Conservation (phyloP, 345 rosid genomes). For the Brassica carinata region DNA sequence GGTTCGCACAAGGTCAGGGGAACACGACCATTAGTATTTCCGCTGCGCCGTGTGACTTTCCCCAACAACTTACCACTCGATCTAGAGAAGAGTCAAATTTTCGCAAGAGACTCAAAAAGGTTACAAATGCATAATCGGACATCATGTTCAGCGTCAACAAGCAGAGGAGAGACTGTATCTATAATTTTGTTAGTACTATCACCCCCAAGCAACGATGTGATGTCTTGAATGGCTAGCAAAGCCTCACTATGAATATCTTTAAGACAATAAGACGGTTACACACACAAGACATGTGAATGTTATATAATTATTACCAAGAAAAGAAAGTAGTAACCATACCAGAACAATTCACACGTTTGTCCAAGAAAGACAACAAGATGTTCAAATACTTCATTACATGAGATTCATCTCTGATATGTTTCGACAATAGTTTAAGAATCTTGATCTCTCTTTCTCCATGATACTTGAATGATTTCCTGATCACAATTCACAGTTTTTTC, state of each 20-base stretch:
- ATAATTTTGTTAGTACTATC: constrained; percentile 51
- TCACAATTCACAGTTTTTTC: constrained; percentile 3
- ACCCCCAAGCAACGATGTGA: constrained; percentile 51
- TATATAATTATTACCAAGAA: background rate
- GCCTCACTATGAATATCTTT: constrained; percentile 57
- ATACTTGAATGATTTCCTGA: constrained; percentile 66
- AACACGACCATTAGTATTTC: too few species aligned
- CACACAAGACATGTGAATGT: background rate
- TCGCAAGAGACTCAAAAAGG: constrained; percentile 65
- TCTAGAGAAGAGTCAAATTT: constrained; percentile 57
- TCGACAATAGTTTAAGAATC: constrained; percentile 65
- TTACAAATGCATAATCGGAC: constrained; percentile 63
- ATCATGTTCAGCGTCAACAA: constrained; percentile 53
- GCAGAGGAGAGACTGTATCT: constrained; percentile 59
- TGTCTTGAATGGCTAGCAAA: constrained; percentile 57
- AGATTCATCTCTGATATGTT: constrained; percentile 50
- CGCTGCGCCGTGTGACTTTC: too few species aligned
- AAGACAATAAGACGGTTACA: constrained; percentile 20
- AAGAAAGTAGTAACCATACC: constrained; percentile 47
- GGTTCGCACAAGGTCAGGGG: too few species aligned
- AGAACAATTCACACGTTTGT: constrained; percentile 49
- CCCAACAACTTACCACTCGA: constrained; percentile 68
- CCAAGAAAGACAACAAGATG: constrained; percentile 60
- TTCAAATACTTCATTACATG: constrained; percentile 58
- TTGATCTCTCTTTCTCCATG: constrained; percentile 53